Percentiles rank a stretch among this genome's conserved stretches.
Conservation (phyloP, 371 early-diverging fungal species). For the Mortierella sp. region DNA sequence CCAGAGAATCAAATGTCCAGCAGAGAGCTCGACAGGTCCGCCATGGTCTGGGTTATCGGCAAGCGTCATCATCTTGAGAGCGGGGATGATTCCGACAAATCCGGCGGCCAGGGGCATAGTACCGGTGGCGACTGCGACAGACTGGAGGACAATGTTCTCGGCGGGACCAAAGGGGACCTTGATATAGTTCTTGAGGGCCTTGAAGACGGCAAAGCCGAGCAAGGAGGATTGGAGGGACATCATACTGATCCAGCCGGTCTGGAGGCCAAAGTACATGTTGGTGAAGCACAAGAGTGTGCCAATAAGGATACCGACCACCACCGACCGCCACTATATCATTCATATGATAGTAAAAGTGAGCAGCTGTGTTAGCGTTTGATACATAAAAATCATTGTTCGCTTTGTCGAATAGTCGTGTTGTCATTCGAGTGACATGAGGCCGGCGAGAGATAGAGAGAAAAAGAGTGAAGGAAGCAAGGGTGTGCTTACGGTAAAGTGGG, state of each 20-base stretch:
- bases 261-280: slow-evolving; percentile 90
- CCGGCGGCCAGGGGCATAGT: slow-evolving; percentile 90
- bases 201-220: slow-evolving; percentile 84
- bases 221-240: slow-evolving; percentile 89
- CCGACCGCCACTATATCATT: slow-evolving; percentile 37
- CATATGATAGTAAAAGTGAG: not conserved
- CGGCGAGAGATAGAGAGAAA: not conserved
- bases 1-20: slow-evolving; percentile 73
- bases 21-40: slow-evolving; percentile 64
- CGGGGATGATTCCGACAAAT: slow-evolving; percentile 85
- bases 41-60: slow-evolving; percentile 64
- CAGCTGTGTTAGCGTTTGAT: not conserved
- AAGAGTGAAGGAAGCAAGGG: not conserved
- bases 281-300: slow-evolving; percentile 84
- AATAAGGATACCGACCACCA: slow-evolving; percentile 68
- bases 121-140: slow-evolving; percentile 86
- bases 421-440: not conserved
- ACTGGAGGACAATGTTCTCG: slow-evolving; percentile 87
- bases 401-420: not conserved
- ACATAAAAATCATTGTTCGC: not conserved
- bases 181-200: slow-evolving; percentile 66
- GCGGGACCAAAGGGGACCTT: slow-evolving; percentile 75
- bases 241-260: slow-evolving; percentile 91
- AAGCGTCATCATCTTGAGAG: slow-evolving; percentile 70
- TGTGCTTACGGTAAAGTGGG: slow-evolving; percentile 47